These are phyloP conservation scores for Rosa persica DNA, from an alignment of 306 rosid species.

Conservation along the genomic window DNA sequence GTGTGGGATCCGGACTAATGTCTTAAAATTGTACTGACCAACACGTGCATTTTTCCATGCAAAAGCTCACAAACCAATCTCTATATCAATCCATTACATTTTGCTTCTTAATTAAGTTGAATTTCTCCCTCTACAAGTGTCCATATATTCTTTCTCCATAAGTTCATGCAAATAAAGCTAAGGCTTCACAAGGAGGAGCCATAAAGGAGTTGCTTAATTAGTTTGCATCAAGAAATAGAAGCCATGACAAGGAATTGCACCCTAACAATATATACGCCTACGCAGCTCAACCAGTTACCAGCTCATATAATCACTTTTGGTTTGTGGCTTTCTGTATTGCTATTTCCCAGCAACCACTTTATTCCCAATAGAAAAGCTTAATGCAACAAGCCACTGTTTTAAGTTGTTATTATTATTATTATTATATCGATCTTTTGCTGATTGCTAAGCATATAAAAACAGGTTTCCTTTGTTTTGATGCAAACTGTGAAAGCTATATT, in stretches of 20 bases:
- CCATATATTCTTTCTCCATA: neutral
- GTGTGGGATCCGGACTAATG: no score
- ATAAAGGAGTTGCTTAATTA: neutral
- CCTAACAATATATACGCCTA: neutral
- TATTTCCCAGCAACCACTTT: conserved; percentile 35
- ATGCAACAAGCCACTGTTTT: conserved; percentile 19
- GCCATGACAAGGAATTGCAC: neutral
- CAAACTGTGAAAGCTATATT: neutral
- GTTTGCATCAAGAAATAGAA: neutral
- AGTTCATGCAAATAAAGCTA: neutral
- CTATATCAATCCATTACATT: no score
- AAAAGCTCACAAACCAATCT: no score
- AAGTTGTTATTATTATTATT: neutral
- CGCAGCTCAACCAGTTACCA: neutral
- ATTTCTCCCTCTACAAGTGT: neutral
- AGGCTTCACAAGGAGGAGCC: neutral
- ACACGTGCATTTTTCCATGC: no score
- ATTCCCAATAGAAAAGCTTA: conserved; percentile 13
- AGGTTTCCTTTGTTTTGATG: conserved; percentile 13
- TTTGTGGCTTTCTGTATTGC: conserved; percentile 16
- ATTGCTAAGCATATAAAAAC: neutral
- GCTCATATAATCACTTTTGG: neutral
- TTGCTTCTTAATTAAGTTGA: no score
- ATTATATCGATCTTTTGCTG: neutral
- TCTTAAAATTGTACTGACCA: no score